Conservation (phyloP, 1,139 yeast genomes). For the Yamadazyma taylorii region DNA sequence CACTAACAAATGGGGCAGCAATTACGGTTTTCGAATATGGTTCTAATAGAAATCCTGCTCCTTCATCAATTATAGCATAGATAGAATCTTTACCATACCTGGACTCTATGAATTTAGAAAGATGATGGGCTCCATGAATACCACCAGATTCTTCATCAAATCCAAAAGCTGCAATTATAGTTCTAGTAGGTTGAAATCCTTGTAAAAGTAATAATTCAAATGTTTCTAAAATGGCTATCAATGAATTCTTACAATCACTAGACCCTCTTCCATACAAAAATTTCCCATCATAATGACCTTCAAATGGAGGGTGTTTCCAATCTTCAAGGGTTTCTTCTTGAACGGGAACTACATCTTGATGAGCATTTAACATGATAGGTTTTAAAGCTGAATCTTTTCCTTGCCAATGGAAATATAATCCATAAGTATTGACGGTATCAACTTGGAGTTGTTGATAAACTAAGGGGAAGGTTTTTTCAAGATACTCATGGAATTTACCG, state of each 20-base stretch:
- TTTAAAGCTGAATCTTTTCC: slow-evolving; percentile 29
- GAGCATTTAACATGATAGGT: slow-evolving; percentile 49
- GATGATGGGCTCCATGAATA: slow-evolving; percentile 34
- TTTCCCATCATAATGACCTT: slow-evolving; percentile 39
- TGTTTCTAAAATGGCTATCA: slow-evolving; percentile 43
- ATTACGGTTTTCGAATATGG: slow-evolving; percentile 51
- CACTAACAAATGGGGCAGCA: slow-evolving; percentile 52
- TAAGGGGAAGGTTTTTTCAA: slow-evolving; percentile 31
- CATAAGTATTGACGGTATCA: slow-evolving; percentile 35
- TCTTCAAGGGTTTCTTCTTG: slow-evolving; percentile 37
- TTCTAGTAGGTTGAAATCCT: slow-evolving; percentile 40
- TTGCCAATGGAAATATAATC: slow-evolving; percentile 39
- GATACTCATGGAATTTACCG: slow-evolving; percentile 27
- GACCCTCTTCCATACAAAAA: slow-evolving; percentile 50
- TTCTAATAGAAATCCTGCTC: slow-evolving; percentile 32
- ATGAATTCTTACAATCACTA: slow-evolving; percentile 46
- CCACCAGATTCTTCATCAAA: slow-evolving; percentile 52
- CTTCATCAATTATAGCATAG: slow-evolving; percentile 49
- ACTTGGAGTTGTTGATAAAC: slow-evolving; percentile 30
- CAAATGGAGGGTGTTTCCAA: slow-evolving; percentile 48
- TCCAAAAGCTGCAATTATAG: slow-evolving; percentile 46
- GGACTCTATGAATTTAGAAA: slow-evolving; percentile 29
- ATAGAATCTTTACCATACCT: slow-evolving; percentile 43
- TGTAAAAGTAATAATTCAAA: slow-evolving; percentile 38
- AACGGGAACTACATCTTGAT: slow-evolving; percentile 55